Conservation (phyloP, 805 yeast genomes). For the Metschnikowia similis region DNA sequence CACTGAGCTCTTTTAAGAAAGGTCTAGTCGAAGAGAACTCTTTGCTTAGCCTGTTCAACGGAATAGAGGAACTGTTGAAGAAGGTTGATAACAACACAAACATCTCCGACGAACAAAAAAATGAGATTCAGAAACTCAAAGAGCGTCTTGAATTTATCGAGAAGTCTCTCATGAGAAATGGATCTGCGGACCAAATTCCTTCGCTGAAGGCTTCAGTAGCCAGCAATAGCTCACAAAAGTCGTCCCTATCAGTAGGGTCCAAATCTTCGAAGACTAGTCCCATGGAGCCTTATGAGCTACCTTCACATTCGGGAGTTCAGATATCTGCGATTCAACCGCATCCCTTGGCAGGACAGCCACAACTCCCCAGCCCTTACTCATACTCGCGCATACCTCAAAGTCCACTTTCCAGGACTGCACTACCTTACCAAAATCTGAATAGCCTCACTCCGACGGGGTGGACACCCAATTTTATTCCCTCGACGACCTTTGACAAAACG, state of each 20-base stretch:
- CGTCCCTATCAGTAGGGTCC: background rate
- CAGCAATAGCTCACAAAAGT: background rate
- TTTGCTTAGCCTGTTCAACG: background rate
- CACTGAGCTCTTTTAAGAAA: background rate
- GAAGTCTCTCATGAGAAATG: slow-evolving; percentile 6
- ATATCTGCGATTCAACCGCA: background rate
- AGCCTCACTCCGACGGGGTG: background rate
- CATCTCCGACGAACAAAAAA: slow-evolving; percentile 4
- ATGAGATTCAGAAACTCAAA: slow-evolving; percentile 16
- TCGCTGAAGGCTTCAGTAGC: background rate
- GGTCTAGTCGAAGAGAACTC: background rate
- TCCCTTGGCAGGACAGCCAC: background rate
- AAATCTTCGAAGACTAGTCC: background rate
- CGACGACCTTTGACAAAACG: background rate
- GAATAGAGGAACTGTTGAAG: background rate
- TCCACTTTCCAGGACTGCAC: background rate
- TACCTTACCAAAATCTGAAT: background rate
- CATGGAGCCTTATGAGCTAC: slow-evolving; percentile 1
- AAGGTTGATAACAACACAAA: background rate
- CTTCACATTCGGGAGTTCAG: background rate
- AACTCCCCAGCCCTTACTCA: background rate
- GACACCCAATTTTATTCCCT: background rate
- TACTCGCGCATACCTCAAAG: background rate
- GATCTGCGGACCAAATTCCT: background rate
- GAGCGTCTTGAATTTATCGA: slow-evolving; percentile 16